A percentile compares a stretch with the other conserved stretches of the same genome.
Conservation (phyloP, 768 basidiomycete genomes). For the Calocybe cyanea region DNA sequence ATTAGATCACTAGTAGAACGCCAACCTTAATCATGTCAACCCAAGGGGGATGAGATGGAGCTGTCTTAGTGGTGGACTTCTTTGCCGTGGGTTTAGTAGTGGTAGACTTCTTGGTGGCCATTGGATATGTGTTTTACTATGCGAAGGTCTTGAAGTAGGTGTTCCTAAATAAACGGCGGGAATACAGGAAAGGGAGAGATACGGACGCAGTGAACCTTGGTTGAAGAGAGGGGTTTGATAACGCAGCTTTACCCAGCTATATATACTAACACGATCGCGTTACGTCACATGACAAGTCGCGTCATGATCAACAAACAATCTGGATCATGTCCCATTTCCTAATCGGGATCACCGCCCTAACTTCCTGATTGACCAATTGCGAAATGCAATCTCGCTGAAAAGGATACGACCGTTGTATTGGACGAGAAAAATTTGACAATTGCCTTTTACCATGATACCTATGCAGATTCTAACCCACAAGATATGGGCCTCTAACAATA, state of each 20-base stretch:
- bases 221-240: constrained; percentile 36
- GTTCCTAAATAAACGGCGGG: constrained; percentile 16
- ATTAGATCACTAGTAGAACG: constrained; percentile 4
- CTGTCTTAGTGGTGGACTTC: constrained; percentile 44
- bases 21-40: constrained; percentile 79
- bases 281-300: constrained; percentile 32
- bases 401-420: too few relatives aligned
- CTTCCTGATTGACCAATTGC: too few relatives aligned
- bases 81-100: constrained; percentile 34
- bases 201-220: constrained; percentile 22
- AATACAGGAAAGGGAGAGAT: constrained; percentile 13
- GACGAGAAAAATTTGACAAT: too few relatives aligned
- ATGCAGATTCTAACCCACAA: too few relatives aligned
- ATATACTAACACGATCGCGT: constrained; percentile 47
- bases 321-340: too few relatives aligned
- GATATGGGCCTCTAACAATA: too few relatives aligned
- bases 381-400: too few relatives aligned
- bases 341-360: too few relatives aligned
- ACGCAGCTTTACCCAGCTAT: constrained; percentile 29
- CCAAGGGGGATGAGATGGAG: constrained; percentile 56
- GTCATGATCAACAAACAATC: constrained; percentile 38
- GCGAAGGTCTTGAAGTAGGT: too few relatives aligned
- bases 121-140: constrained; percentile 9
- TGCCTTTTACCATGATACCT: too few relatives aligned
- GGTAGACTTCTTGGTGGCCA: constrained; percentile 33